Evolutionary conservation across 1,284 basidiomycete genomes (phyloP), one percentile per base, ranked within the genome.

Genomic region (Gomphus bonarii): DNA sequence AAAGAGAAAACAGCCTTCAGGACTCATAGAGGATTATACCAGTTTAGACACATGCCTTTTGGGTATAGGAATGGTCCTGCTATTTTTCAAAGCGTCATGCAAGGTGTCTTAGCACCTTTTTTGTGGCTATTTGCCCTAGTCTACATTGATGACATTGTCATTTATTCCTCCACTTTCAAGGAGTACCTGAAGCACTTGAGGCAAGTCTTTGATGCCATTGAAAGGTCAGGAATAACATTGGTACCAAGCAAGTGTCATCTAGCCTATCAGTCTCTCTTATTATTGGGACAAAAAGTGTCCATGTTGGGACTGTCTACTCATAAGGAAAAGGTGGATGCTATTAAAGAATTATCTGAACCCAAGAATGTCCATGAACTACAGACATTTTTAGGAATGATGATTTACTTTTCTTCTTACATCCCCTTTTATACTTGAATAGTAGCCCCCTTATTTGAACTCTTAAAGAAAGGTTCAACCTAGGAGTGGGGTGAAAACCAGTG

Each of bases 61-160:
- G n/a, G n/a, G n/a, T n/a, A n/a, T n/a, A n/a, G n/a, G n/a, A n/a
- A n/a, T n/a, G n/a, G 50, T 22, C 56, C 56, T 16, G 50, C 35
- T 18, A 25, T 57, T 3, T 75, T 75, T 59, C 74, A 75, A 58
- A 54, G 70, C 4, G 60, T 74, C 0, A 76, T 75, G 71, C 69
- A 74, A 53, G 60, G 61, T 1, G 62, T 74, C 0, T 63, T 77
- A 0, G 64, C 70, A 0, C 69, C 68, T 0, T 75, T 63, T 60
- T 55, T 65, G 20, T 66, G 65, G 66, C 58, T 63, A 16, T 64
- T 64, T 46, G 58, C 63, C 1, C 36, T 65, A 20, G 64, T 65
- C 2, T 66, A 65, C 47, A 62, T 66, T 14, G 64, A 66, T 50
- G 62, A 66, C 53, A 63, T 65, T 36, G 58, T 65, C 3, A 49